phyloP scores from a whole-genome alignment of 2,329 filamentous ascomycete genomes.

The Beauveria rudraprayagi region DNA sequence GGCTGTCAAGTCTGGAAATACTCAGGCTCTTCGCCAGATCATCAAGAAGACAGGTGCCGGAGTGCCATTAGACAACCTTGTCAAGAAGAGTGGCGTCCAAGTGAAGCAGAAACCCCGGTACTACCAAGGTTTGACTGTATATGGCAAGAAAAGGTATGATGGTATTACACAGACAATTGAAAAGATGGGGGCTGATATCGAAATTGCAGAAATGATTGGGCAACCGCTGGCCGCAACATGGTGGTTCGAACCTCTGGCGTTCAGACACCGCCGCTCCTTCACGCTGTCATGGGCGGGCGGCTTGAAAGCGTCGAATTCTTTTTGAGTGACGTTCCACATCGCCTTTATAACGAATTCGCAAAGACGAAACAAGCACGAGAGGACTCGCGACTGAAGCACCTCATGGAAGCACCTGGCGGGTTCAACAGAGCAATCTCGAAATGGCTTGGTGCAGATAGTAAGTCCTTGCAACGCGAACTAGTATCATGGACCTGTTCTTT shows the following conservation, averaged over 20 bases:
- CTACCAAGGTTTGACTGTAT: constrained; percentile 71
- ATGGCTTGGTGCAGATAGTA: constrained; percentile 55
- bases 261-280: constrained; percentile 50
- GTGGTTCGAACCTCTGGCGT: constrained; percentile 31
- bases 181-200: constrained; percentile 7
- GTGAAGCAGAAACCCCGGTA: constrained; percentile 57
- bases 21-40: constrained; percentile 51
- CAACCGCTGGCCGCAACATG: constrained; percentile 47
- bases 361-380: constrained; percentile 49
- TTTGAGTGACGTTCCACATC: constrained; percentile 59
- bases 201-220: constrained; percentile 56
- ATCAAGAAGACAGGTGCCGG: constrained; percentile 61
- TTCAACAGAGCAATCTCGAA: constrained; percentile 54
- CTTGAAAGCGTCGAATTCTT: constrained; percentile 72
- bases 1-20: constrained; percentile 41
- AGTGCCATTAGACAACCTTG: constrained; percentile 58
- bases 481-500: neutral
- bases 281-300: constrained; percentile 47
- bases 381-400: constrained; percentile 53
- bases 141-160: constrained; percentile 56
- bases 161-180: neutral
- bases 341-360: constrained; percentile 61
- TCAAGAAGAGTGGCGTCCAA: constrained; percentile 57
- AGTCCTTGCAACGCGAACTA: constrained; percentile 22
- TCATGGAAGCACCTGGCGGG: constrained; percentile 52